Base-by-base conservation (phyloP, 352 stramenopile genomes). In the Phytophthora sojae region DNA sequence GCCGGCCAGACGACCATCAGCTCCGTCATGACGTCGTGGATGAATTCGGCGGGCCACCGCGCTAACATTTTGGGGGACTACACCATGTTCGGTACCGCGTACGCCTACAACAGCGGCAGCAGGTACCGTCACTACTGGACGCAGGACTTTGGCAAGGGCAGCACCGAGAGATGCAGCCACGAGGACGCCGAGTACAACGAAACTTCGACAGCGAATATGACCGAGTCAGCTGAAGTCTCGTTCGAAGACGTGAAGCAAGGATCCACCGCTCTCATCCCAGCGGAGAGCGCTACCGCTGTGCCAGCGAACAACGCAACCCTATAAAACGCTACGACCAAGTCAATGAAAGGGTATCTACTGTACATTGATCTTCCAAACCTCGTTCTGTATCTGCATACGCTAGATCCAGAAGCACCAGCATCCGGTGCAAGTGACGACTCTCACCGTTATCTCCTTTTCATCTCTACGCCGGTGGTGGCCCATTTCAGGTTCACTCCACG, bases 121-220 rank as follows among this genome's bases (percentile, higher is more conserved):
- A 78, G 44, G 9, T 85, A 80, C 64, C 75, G 75, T 39, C 53
- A 78, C 65, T 89, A 83, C 54, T 89, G 81, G 81, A 87, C 77
- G 9, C 81, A 89, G 61, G 58, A 79, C 57, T 89, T 89, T 58
- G 75, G 55, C 49, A 68, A 72, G 19, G 53, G 68, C 17, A 63
- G 42, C 9, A 65, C 51, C 15, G 75, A 82, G 59, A 23, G 15
- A 2, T 81, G 75, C 29, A 49, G 35, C 55, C 63, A 62, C 30
- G 62, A 65, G n/a, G 56, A 67, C 0, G 42, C 19, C 32, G 64
- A 73, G 47, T 64, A 69, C 30, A 37, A 30, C 23, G 64, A 66
- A 15, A 60, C 37, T 39, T 32, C 53, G 6, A 64, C 44, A 29
- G 17, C 44, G 51, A 54, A 35, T 57, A 23, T 45, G 23, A 72